phyloP scores from a whole-genome alignment of 2,329 filamentous ascomycete genomes.

The Lojkania enalia region DNA sequence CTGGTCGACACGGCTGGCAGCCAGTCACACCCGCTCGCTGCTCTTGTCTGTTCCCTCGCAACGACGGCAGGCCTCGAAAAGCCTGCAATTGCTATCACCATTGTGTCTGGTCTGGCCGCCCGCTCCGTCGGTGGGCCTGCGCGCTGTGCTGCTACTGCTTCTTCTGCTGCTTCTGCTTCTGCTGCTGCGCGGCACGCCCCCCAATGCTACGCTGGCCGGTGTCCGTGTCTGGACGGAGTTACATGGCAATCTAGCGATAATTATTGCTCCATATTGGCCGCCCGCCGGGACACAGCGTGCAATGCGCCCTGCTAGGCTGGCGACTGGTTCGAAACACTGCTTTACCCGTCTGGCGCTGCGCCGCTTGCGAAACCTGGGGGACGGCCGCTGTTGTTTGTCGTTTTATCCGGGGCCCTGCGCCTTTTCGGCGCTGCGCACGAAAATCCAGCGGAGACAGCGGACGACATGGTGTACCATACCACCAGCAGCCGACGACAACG shows the following conservation, averaged over 20 bases:
- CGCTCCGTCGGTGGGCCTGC: too few species aligned
- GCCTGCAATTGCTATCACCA: too few species aligned
- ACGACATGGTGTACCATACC: constrained; percentile 9
- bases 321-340: constrained; percentile 36
- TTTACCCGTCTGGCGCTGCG: constrained; percentile 21
- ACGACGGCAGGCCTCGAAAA: too few species aligned
- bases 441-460: constrained; percentile 25
- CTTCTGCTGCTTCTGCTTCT: neutral
- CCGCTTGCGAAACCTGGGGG: constrained; percentile 35
- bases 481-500: constrained; percentile 20
- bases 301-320: constrained; percentile 23
- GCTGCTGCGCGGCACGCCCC: neutral
- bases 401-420: constrained; percentile 40
- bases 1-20: neutral
- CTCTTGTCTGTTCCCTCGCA: too few species aligned
- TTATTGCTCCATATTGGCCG: constrained; percentile 40
- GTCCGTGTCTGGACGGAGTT: constrained; percentile 14
- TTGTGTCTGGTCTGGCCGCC: too few species aligned
- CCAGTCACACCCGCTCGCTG: too few species aligned
- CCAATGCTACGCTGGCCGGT: constrained; percentile 11
- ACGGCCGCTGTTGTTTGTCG: constrained; percentile 31
- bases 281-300: constrained; percentile 35
- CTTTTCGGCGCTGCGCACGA: constrained; percentile 36
- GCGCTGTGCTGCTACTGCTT: neutral
- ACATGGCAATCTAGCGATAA: constrained; percentile 36